phyloP scores from a whole-genome alignment of 1,284 basidiomycete species.

The Leccinum pallidistipes region DNA sequence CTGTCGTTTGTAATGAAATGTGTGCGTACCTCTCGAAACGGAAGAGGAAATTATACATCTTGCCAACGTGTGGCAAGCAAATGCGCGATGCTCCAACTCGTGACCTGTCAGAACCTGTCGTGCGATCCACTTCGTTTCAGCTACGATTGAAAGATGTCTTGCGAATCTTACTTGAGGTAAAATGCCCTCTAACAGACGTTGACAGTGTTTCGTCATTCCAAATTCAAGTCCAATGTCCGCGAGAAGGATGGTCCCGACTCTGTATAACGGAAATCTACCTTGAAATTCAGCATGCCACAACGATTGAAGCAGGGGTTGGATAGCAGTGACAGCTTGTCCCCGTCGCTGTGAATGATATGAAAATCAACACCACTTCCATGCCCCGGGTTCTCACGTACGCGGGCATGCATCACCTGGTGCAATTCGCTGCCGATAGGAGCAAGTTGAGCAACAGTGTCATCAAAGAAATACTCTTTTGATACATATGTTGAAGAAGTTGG shows the following conservation, averaged over 20 bases:
- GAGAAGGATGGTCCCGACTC: constrained; percentile 64
- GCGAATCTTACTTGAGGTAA: constrained; percentile 64
- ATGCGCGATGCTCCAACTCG: constrained; percentile 73
- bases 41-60: constrained; percentile 64
- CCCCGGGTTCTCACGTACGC: constrained; percentile 41
- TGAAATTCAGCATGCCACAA: constrained; percentile 81
- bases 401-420: constrained; percentile 61
- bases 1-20: constrained; percentile 1
- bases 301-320: constrained; percentile 66
- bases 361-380: constrained; percentile 5
- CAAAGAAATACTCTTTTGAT: constrained; percentile 54
- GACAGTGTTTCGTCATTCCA: constrained; percentile 66
- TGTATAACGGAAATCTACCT: constrained; percentile 62
- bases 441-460: constrained; percentile 32
- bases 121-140: not conserved
- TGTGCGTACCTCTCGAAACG: constrained; percentile 32
- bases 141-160: not conserved
- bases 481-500: constrained; percentile 49
- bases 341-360: constrained; percentile 36
- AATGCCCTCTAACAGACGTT: constrained; percentile 67
- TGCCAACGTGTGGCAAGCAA: constrained; percentile 69
- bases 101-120: constrained; percentile 64
- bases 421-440: constrained; percentile 62
- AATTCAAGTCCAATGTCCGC: constrained; percentile 77
- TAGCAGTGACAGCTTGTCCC: constrained; percentile 59